Conservation (phyloP, 164 flowering plant species). For the Santalum album region DNA sequence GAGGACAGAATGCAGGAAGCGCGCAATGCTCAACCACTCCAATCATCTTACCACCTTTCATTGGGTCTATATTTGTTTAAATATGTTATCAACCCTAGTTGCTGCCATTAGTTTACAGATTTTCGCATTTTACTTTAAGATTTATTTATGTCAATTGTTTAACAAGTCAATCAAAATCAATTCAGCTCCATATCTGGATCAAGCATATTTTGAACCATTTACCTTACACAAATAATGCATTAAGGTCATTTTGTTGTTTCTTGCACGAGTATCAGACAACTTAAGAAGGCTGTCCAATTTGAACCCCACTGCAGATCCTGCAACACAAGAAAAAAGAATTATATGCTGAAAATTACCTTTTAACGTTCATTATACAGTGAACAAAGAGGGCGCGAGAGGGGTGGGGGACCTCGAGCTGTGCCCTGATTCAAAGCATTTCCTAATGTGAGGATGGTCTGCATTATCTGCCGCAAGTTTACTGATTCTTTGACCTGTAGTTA, state of each 20-base stretch:
- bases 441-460: slow-evolving; percentile 93
- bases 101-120: too few species aligned
- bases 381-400: too few species aligned
- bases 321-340: slow-evolving; percentile 5
- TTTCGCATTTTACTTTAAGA: too few species aligned
- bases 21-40: too few species aligned
- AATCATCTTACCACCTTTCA: too few species aligned
- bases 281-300: slow-evolving; percentile 98
- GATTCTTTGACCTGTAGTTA: slow-evolving; percentile 81
- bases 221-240: slow-evolving; percentile 99
- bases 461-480: slow-evolving; percentile 74
- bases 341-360: neutral
- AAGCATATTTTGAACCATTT: slow-evolving; percentile 1
- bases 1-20: too few species aligned
- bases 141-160: too few species aligned
- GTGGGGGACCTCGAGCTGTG: slow-evolving; percentile 79
- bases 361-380: too few species aligned
- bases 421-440: slow-evolving; percentile 99
- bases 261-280: slow-evolving; percentile 96
- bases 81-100: too few species aligned
- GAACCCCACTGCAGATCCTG: slow-evolving; percentile 98
- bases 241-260: slow-evolving; percentile 90
- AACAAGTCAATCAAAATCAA: too few species aligned
- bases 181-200: neutral
- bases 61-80: too few species aligned